A percentile compares a stretch with the other conserved stretches of the same genome.
Evolutionary conservation across 805 yeast genomes (phyloP).

Genomic region (Sporopachydermia lactativora): DNA sequence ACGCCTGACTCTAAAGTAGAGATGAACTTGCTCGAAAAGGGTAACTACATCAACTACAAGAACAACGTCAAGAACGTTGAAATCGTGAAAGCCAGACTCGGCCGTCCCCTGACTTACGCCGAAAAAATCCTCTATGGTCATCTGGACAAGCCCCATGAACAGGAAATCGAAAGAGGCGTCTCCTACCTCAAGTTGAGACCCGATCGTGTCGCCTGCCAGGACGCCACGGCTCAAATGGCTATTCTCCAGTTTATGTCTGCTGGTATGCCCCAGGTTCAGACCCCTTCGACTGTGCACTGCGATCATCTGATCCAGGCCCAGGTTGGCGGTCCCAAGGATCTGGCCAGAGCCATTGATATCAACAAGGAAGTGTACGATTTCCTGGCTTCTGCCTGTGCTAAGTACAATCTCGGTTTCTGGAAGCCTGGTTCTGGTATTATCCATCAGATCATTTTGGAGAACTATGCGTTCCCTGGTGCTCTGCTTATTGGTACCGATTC

Average conservation of each 20-base stretch:
- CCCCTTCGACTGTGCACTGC: conserved; percentile 94
- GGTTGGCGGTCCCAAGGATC: conserved; percentile 76
- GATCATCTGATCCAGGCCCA: conserved; percentile 97
- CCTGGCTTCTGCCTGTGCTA: conserved; percentile 78
- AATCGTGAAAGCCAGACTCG: conserved; percentile 67
- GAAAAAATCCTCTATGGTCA: conserved; percentile 94
- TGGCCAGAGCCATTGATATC: conserved; percentile 72
- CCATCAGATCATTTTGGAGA: conserved; percentile 92
- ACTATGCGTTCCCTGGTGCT: conserved; percentile 96
- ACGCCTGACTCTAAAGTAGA: conserved; percentile 42
- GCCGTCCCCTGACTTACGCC: conserved; percentile 87
- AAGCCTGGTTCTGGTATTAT: conserved; percentile 98
- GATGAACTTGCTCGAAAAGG: conserved; percentile 49
- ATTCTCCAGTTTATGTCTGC: conserved; percentile 93
- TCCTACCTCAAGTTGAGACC: conserved; percentile 91
- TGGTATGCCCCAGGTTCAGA: conserved; percentile 81
- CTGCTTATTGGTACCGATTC: conserved; percentile 95
- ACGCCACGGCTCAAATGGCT: conserved; percentile 98
- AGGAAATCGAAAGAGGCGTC: conserved; percentile 74
- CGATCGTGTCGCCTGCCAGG: conserved; percentile 98
- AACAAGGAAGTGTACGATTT: conserved; percentile 94
- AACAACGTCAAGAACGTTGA: conserved; percentile 78
- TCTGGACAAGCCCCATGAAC: conserved; percentile 83
- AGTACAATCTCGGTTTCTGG: conserved; percentile 97
- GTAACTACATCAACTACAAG: conserved; percentile 85